phyloP scores from a whole-genome alignment of 192 early-diverging fungal genomes.

The Entrophospora sp. region DNA sequence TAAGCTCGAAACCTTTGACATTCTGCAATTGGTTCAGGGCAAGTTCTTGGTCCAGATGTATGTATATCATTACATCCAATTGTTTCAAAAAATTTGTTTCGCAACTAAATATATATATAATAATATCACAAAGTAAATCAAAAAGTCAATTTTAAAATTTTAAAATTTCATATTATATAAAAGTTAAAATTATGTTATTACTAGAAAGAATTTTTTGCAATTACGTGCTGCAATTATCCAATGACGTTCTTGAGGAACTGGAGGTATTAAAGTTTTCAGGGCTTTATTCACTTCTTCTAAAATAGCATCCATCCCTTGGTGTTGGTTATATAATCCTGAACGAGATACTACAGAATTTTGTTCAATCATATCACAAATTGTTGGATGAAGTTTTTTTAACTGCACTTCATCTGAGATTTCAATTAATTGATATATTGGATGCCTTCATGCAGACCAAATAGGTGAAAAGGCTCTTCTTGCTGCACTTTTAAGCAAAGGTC shows the following conservation, averaged over 20 bases:
- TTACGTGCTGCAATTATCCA: not conserved
- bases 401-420: too few species aligned
- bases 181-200: not conserved
- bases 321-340: not conserved
- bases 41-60: not conserved
- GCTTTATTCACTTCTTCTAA: conserved; percentile 2
- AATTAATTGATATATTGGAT: not conserved
- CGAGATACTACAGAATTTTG: too few species aligned
- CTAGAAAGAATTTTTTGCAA: not conserved
- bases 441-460: not conserved
- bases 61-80: conserved; percentile 2
- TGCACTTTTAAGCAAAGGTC: conserved; percentile 28
- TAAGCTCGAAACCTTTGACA: not conserved
- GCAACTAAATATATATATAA: not conserved
- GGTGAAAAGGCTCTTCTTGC: conserved; percentile 11
- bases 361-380: too few species aligned
- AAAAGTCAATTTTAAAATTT: not conserved
- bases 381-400: too few species aligned
- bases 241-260: not conserved
- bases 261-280: conserved; percentile 13
- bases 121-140: not conserved
- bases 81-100: conserved; percentile 1
- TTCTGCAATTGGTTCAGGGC: not conserved
- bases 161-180: not conserved
- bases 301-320: not conserved